These are phyloP conservation scores for Epichloe glyceriae DNA, from an alignment of 2,329 filamentous ascomycete species.

Conservation along the genomic window DNA sequence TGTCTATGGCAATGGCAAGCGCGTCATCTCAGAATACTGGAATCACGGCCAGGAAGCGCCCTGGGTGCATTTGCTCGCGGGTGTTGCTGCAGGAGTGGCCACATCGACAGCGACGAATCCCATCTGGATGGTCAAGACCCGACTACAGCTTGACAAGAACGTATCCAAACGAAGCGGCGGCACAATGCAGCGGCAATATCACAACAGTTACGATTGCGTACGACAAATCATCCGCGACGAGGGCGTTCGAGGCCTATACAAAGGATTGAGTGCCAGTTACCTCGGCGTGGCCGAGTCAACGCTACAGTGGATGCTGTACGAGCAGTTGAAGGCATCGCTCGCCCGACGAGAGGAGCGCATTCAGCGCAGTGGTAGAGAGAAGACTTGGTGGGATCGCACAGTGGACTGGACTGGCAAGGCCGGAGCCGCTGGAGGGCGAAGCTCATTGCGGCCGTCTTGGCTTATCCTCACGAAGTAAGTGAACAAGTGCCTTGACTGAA, in stretches of 20 bases:
- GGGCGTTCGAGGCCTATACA: constrained; percentile 71
- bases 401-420: constrained; percentile 70
- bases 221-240: constrained; percentile 70
- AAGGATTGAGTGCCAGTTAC: constrained; percentile 83
- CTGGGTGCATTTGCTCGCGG: constrained; percentile 67
- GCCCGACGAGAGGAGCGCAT: constrained; percentile 48
- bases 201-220: constrained; percentile 79
- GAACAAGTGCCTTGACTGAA: neutral
- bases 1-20: constrained; percentile 84
- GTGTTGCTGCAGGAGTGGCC: constrained; percentile 64
- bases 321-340: constrained; percentile 74
- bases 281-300: constrained; percentile 83
- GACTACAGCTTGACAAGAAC: constrained; percentile 83
- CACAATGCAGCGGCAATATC: constrained; percentile 53
- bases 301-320: constrained; percentile 87
- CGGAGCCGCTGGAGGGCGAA: constrained; percentile 72
- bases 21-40: constrained; percentile 61
- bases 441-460: constrained; percentile 67
- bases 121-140: constrained; percentile 93
- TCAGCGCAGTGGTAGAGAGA: constrained; percentile 44
- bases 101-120: constrained; percentile 90
- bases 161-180: constrained; percentile 48
- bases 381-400: constrained; percentile 59
- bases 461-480: constrained; percentile 82
- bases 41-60: constrained; percentile 57